Conservation (phyloP, 352 stramenopile genomes). For the Globisporangium megalacanthum region DNA sequence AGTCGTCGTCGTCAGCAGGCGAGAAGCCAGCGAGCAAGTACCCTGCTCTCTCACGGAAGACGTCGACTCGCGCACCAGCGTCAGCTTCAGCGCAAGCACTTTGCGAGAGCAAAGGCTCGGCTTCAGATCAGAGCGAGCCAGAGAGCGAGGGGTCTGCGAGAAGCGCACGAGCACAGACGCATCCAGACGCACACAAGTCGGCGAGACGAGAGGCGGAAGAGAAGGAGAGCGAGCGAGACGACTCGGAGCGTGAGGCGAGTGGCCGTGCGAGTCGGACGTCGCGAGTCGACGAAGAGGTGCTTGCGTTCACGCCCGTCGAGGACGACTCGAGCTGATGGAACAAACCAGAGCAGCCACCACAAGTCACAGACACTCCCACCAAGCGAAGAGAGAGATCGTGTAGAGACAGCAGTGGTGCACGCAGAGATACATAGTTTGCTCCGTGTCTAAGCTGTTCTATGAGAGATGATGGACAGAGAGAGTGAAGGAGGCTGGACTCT, state of each 20-base stretch:
- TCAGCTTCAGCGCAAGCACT: not conserved
- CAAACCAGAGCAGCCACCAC: not conserved
- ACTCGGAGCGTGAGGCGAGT: not conserved
- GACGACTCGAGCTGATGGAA: not conserved
- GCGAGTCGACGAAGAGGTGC: not conserved
- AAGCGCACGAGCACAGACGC: not conserved
- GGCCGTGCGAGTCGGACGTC: not conserved
- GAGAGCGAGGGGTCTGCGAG: not conserved
- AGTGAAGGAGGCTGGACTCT: not conserved
- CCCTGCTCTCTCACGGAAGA: slow-evolving; percentile 5
- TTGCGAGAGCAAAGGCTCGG: not conserved
- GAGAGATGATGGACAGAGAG: not conserved
- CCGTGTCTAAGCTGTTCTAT: slow-evolving; percentile 1
- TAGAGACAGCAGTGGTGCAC: not conserved
- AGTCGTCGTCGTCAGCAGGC: slow-evolving; percentile 7
- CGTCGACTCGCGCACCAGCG: not conserved
- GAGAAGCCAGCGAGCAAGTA: slow-evolving; percentile 9
- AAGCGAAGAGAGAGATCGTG: too few relatives aligned
- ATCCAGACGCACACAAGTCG: not conserved
- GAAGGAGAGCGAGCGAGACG: not conserved
- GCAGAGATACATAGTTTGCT: not conserved
- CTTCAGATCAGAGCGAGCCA: not conserved
- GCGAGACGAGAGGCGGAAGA: not conserved
- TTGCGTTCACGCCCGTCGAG: slow-evolving; percentile 9
- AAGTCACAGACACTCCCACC: not conserved